phyloP scores from a whole-genome alignment of 495 filamentous ascomycete genomes.

The Penicillium flavigenum region DNA sequence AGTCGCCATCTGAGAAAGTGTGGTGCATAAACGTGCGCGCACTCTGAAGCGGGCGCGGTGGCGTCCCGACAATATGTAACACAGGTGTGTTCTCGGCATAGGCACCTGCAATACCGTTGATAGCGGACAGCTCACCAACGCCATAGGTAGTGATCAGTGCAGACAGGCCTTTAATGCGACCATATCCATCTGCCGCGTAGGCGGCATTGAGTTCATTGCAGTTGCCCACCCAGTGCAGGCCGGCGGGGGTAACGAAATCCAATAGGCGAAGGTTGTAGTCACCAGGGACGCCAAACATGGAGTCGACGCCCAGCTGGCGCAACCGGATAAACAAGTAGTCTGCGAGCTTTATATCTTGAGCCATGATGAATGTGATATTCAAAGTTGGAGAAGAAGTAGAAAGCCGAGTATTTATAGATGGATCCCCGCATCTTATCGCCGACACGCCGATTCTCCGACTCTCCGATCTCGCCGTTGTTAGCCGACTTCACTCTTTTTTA shows the following conservation, averaged over 20 bases:
- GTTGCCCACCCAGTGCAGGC: constrained; percentile 74
- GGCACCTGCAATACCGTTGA: constrained; percentile 71
- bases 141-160: constrained; percentile 80
- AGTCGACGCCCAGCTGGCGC: constrained; percentile 64
- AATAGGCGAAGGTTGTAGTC: constrained; percentile 73
- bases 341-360: constrained; percentile 36
- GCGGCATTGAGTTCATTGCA: constrained; percentile 83
- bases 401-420: constrained; percentile 17
- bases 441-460: constrained; percentile 16
- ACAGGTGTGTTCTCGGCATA: constrained; percentile 75
- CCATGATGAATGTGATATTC: constrained; percentile 2
- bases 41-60: constrained; percentile 32
- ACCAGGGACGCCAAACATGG: constrained; percentile 68
- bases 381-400: neutral
- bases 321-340: constrained; percentile 71
- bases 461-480: constrained; percentile 19
- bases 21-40: constrained; percentile 42
- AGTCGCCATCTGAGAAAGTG: constrained; percentile 46
- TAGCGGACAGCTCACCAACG: constrained; percentile 73
- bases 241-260: constrained; percentile 62
- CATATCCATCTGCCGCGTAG: constrained; percentile 81
- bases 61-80: constrained; percentile 74
- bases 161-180: constrained; percentile 67
- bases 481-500: constrained; percentile 19
- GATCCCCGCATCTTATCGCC: constrained; percentile 25